phyloP scores from a whole-genome alignment of 2,329 filamentous ascomycete genomes.

The Xylaria multiplex region DNA sequence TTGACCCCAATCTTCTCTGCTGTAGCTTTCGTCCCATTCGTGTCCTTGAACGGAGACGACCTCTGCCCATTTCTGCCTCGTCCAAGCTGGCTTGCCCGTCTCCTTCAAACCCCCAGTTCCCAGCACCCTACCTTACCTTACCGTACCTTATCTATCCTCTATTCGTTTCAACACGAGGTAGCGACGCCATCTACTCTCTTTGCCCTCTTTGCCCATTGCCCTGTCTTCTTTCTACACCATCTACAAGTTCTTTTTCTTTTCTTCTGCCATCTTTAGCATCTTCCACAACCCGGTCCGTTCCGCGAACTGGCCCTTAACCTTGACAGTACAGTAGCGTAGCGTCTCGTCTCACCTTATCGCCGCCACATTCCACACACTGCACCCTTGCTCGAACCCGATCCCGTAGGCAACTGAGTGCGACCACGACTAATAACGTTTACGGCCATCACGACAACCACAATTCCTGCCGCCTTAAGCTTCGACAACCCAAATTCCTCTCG shows the following conservation, averaged over 20 bases:
- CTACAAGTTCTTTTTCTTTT: conserved; percentile 12
- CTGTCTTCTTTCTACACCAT: background rate
- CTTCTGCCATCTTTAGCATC: background rate
- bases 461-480: background rate
- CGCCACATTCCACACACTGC: conserved; percentile 22
- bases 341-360: conserved; percentile 28
- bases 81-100: conserved; percentile 32
- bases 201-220: conserved; percentile 25
- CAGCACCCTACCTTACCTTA: too few relatives aligned
- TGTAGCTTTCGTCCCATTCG: too few relatives aligned
- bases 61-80: conserved; percentile 2
- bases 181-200: conserved; percentile 25
- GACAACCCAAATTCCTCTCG: background rate
- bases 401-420: conserved; percentile 19
- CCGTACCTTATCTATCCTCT: background rate
- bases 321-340: conserved; percentile 1
- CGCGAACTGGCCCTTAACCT: conserved; percentile 17
- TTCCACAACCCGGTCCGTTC: background rate
- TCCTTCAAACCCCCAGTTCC: conserved; percentile 13
- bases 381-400: conserved; percentile 7
- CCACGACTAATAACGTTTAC: conserved; percentile 11
- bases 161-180: conserved; percentile 21
- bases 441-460: conserved; percentile 3
- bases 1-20: too few relatives aligned
- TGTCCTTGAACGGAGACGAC: background rate